A percentile compares a stretch with the other conserved stretches of the same genome.
Conservation (phyloP, 352 stramenopile genomes). For the Phytophthora kernoviae region DNA sequence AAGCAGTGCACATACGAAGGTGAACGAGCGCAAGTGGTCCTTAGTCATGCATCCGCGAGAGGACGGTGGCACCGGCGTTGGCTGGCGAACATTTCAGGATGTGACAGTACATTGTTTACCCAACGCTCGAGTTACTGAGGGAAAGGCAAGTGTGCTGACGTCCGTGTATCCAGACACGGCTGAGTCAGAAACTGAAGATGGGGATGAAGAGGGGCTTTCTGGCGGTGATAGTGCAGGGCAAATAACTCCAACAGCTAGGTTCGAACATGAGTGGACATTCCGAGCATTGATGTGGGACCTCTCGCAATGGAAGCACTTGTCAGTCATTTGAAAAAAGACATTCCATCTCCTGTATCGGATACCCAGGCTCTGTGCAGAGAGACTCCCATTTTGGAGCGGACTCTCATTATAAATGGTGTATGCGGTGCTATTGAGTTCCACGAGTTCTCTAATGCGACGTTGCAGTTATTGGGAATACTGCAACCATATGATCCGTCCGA, state of each 20-base stretch:
- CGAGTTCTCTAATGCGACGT: slow-evolving; percentile 53
- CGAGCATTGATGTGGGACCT: slow-evolving; percentile 67
- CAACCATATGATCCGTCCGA: slow-evolving; percentile 4
- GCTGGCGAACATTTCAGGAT: slow-evolving; percentile 30
- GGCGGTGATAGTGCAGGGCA: not conserved
- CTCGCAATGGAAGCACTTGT: slow-evolving; percentile 47
- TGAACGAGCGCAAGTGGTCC: slow-evolving; percentile 44
- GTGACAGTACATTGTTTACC: slow-evolving; percentile 25
- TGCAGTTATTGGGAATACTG: slow-evolving; percentile 24
- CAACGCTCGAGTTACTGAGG: slow-evolving; percentile 22
- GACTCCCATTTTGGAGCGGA: not conserved
- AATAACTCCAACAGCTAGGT: slow-evolving; percentile 9
- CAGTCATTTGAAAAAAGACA: not conserved
- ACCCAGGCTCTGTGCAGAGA: not conserved
- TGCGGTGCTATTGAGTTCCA: slow-evolving; percentile 60
- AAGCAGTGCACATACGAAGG: slow-evolving; percentile 44
- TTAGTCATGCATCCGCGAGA: slow-evolving; percentile 10
- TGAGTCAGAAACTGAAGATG: slow-evolving; percentile 38
- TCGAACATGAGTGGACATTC: slow-evolving; percentile 62
- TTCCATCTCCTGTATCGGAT: slow-evolving; percentile 4
- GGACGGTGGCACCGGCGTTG: not conserved
- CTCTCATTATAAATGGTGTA: slow-evolving; percentile 54
- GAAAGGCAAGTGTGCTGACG: slow-evolving; percentile 22
- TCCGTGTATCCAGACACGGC: slow-evolving; percentile 17
- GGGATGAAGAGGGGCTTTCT: slow-evolving; percentile 25